Evolutionary conservation across 2,329 filamentous ascomycete genomes (phyloP).

Genomic region (Pyrenochaeta sp.): DNA sequence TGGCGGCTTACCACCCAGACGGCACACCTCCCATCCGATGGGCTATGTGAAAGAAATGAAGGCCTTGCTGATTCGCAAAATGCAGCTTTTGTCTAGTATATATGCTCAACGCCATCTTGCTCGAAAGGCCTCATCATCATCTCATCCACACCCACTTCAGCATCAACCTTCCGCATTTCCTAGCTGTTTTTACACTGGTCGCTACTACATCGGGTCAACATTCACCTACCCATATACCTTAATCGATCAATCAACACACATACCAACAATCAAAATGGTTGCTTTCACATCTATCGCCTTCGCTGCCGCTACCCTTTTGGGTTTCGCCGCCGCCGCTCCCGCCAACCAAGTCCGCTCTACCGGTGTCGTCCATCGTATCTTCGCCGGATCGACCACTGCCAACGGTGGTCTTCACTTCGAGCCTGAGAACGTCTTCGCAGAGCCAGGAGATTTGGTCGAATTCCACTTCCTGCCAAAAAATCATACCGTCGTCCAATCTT

Average conservation of each 20-base stretch:
- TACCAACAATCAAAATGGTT: slow-evolving; percentile 32
- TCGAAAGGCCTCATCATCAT: slow-evolving; percentile 25
- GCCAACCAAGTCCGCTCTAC: slow-evolving; percentile 21
- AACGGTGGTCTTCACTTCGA: slow-evolving; percentile 42
- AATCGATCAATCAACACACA: slow-evolving; percentile 13
- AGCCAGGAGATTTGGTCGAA: slow-evolving; percentile 49
- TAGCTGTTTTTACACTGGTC: slow-evolving; percentile 16
- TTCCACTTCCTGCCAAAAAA: slow-evolving; percentile 64
- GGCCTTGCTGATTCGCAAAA: slow-evolving; percentile 6
- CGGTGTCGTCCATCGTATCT: slow-evolving; percentile 38
- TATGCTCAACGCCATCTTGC: slow-evolving; percentile 4
- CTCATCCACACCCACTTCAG: slow-evolving; percentile 8
- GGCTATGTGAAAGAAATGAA: slow-evolving; percentile 13
- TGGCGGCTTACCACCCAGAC: slow-evolving; percentile 13
- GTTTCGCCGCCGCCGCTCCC: slow-evolving; percentile 26
- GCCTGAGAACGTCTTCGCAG: slow-evolving; percentile 42
- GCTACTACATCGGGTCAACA: background rate
- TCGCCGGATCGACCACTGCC: slow-evolving; percentile 30
- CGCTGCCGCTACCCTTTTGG: slow-evolving; percentile 26
- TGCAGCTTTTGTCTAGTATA: slow-evolving; percentile 17
- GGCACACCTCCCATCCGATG: slow-evolving; percentile 13
- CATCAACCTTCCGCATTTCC: slow-evolving; percentile 11
- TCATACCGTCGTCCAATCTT: slow-evolving; percentile 79
- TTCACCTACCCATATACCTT: background rate
- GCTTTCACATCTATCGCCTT: slow-evolving; percentile 28